Evolutionary conservation across 208 protist genomes (phyloP), one percentile per base, ranked within the genome.

Genomic region (Trypanosomatidae sp.): DNA sequence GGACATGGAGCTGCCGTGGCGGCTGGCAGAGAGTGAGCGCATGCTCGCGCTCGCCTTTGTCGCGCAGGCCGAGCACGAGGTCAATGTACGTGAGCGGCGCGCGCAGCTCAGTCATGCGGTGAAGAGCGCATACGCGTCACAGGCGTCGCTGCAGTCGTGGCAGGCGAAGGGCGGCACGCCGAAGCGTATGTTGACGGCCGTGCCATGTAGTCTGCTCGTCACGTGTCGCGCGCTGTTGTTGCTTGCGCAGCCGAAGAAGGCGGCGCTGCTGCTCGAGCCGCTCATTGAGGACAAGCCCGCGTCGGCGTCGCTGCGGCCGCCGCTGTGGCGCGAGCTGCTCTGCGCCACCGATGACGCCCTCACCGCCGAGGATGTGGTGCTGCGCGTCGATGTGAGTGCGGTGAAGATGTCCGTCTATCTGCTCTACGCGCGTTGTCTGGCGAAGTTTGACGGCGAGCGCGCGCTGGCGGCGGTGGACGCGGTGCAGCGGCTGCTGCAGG

Each of bases 11-110:
- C 55, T 68, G 11, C 39, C 64, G 33, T 79, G 72, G 61, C 58
- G 63, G 16, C 57, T 77, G 10, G 72, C 78, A 15, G 78, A 92
- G 69, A 81, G 78, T 43, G 75, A 92, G 59, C 78, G 83, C 19
- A 85, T 83, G 69, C 54, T 92, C 45, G 79, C 83, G 21, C 64
- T 92, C 35, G 67, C 75, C 20, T 86, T 69, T 33, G 78, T 92
- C 7, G 66, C 57, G 2, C 67, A 84, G 50, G 83, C 83, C 7
- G 78, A 92, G 43, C 75, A 87, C 48, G 83, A 92, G 56, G 78
- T 92, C 10, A 92, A 92, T 52, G 73, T 92, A 25, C 61, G 45
- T 2, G 52, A 71, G 42, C 83, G 78, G 1, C 60, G 75, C 27
- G 55, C 68, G 33, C 62, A 88, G 67, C 58, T 92, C 20, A 88